phyloP scores from a whole-genome alignment of 257 asterid genomes.

The Capsicum baccatum region DNA sequence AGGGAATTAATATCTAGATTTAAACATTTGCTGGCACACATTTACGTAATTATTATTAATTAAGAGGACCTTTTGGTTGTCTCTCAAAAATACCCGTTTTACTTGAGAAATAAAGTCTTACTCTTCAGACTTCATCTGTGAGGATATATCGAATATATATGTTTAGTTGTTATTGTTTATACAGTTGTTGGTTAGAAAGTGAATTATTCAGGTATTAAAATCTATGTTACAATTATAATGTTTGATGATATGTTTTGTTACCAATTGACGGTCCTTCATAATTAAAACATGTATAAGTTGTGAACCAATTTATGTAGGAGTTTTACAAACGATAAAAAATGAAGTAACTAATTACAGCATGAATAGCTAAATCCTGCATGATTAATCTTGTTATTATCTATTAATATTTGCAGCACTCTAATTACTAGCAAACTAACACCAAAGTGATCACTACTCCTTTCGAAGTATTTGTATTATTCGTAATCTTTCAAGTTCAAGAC shows the following conservation, averaged over 20 bases:
- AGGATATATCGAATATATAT: no score
- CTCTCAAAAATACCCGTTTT: no score
- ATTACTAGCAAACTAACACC: neutral
- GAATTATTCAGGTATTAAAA: neutral
- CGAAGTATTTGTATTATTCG: neutral
- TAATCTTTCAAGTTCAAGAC: no score
- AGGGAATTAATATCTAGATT: neutral
- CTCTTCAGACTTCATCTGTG: no score
- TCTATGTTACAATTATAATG: neutral
- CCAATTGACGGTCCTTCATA: neutral
- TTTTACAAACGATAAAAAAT: neutral
- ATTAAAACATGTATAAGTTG: neutral
- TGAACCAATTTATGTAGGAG: neutral
- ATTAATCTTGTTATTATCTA: no score
- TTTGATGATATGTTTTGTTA: neutral
- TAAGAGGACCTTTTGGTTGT: neutral
- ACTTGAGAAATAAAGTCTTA: no score
- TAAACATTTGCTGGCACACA: neutral
- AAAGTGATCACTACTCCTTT: neutral
- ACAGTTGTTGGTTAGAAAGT: neutral
- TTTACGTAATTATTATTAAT: neutral
- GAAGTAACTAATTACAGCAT: neutral
- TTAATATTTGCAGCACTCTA: no score
- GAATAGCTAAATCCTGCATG: no score
- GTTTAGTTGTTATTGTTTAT: no score